These are phyloP conservation scores for Beauveria sp. DNA, from an alignment of 2,329 filamentous ascomycete genomes.

Conservation along the genomic window DNA sequence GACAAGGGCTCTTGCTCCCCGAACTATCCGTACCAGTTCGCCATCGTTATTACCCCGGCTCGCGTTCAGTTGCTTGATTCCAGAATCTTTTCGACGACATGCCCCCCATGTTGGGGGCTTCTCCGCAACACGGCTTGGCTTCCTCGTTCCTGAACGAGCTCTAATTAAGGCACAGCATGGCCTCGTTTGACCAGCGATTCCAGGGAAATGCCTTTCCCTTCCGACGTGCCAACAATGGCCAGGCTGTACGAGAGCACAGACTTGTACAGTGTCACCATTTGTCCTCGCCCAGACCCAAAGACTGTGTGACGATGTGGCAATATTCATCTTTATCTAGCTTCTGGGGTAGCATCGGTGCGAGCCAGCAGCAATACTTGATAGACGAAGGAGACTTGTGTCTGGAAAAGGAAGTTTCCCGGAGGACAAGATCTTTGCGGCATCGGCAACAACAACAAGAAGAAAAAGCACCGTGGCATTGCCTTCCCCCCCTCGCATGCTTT, in stretches of 20 bases:
- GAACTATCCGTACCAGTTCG: no score
- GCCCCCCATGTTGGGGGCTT: not conserved
- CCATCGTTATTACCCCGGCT: not conserved
- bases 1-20: conserved; percentile 1
- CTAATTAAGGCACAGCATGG: not conserved
- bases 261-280: no score
- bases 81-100: not conserved
- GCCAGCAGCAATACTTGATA: not conserved
- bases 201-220: not conserved
- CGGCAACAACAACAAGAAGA: no score
- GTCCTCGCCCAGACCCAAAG: no score
- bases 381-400: not conserved
- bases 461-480: no score
- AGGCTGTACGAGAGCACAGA: not conserved
- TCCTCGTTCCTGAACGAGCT: not conserved
- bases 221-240: not conserved
- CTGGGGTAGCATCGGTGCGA: not conserved
- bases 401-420: not conserved
- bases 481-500: no score
- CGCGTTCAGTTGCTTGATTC: not conserved
- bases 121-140: not conserved
- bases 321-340: not conserved
- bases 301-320: not conserved
- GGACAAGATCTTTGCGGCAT: not conserved
- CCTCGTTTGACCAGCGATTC: not conserved